Percentiles rank a stretch among this genome's conserved stretches.
Evolutionary conservation across 2,329 filamentous ascomycete genomes (phyloP).

Genomic region (Plenodomus lindquistii): DNA sequence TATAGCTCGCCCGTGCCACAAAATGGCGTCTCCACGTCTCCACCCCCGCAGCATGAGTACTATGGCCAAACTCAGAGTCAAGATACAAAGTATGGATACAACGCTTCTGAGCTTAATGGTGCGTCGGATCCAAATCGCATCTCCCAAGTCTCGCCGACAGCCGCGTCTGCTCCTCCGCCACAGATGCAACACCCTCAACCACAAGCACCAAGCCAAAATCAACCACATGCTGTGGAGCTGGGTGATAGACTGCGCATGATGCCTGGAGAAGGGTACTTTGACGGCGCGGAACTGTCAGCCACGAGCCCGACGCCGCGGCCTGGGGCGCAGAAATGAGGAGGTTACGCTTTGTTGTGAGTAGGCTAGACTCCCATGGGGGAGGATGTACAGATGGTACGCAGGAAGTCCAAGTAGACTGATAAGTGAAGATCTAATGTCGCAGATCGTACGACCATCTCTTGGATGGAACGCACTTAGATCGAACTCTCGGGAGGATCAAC

Average conservation of each 20-base stretch:
- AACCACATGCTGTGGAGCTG: slow-evolving; percentile 7
- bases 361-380: too few relatives aligned
- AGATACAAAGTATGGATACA: slow-evolving; percentile 5
- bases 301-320: neutral
- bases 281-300: neutral
- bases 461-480: too few relatives aligned
- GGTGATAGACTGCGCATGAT: neutral
- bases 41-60: slow-evolving; percentile 6
- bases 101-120: neutral
- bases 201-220: neutral
- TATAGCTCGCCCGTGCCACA: slow-evolving; percentile 2
- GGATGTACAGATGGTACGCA: too few relatives aligned
- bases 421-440: too few relatives aligned
- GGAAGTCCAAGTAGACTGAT: too few relatives aligned
- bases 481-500: too few relatives aligned
- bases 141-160: neutral
- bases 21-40: slow-evolving; percentile 1
- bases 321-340: neutral
- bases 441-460: too few relatives aligned
- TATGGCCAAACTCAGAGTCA: neutral
- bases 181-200: neutral
- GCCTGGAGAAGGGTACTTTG: neutral
- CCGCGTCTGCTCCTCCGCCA: slow-evolving; percentile 1
- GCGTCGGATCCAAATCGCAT: slow-evolving; percentile 3
- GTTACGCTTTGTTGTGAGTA: too few relatives aligned